Evolutionary conservation across 2,329 filamentous ascomycete species (phyloP), one percentile per base, ranked within the genome.

Genomic region (Dendrostoma leiphaemia): DNA sequence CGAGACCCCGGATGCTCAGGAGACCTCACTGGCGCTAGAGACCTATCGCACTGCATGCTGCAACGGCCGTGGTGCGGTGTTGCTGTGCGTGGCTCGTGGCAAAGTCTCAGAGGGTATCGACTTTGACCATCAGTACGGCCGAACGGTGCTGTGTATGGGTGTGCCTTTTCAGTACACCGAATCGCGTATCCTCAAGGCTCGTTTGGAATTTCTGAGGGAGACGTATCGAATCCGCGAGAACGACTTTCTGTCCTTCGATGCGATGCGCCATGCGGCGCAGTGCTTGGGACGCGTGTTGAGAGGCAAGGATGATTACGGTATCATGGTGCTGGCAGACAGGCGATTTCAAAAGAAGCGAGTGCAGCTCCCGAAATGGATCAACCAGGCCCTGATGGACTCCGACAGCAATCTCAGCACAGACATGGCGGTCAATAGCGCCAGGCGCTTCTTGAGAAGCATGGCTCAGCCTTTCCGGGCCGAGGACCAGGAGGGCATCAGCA

Each of bases 151-250:
- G 46, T 97, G 92, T 67, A 97, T 99, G 61, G 94, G 94, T 38
- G 93, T 97, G 1, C 94, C 94, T 0, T 99, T 97, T 74, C 94
- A 99, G 71, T 99, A 99, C 74, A 99, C 95, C 2, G 94, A 99
- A 69, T 97, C 92, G 0, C 86, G 94, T 29, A 99, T 99, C 57
- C 79, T 99, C 43, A 99, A 97, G 74, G 94, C 94, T 1, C 85
- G 94, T 2, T 82, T 99, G 3, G 91, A 99, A 66, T 99, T 99
- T 68, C 72, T 99, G n/a, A 85, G 93, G 43, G 95, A 99, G 71
- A 97, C 90, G 1, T 99, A 97, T 69, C 89, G 91, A 52, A 99
- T 99, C 69, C 86, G 90, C 56, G 94, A 97, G 69, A 96, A 96
- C 62, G 95, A 99, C 67, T 99, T 99, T 67, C 75, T 99, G 9